Evolutionary conservation across 2,329 filamentous ascomycete species (phyloP).

Genomic region (Pyricularia sp.): DNA sequence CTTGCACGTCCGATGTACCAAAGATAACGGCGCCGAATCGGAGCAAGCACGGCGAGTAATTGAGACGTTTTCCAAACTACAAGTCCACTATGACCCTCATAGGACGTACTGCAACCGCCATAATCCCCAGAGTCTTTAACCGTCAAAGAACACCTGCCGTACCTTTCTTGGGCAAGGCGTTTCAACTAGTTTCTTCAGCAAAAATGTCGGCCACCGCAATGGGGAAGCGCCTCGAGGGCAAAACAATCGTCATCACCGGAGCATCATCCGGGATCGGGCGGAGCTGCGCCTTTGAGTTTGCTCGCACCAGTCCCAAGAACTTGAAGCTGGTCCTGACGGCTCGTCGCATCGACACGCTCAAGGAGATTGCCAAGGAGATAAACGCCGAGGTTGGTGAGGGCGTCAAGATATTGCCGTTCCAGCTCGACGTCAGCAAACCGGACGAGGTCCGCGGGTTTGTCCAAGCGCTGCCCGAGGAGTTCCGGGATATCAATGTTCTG

Average conservation of each 20-base stretch:
- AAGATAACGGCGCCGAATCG: neutral
- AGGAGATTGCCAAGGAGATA: conserved; percentile 70
- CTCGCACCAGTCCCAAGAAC: conserved; percentile 67
- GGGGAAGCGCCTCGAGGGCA: conserved; percentile 79
- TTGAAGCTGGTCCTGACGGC: conserved; percentile 83
- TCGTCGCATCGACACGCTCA: conserved; percentile 70
- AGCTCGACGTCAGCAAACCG: conserved; percentile 79
- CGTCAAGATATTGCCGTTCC: conserved; percentile 72
- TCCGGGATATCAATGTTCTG: conserved; percentile 74
- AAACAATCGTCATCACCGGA: conserved; percentile 86
- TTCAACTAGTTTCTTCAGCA: conserved; percentile 10
- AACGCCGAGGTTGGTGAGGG: conserved; percentile 65
- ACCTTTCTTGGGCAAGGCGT: neutral
- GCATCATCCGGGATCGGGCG: conserved; percentile 88
- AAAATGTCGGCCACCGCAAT: conserved; percentile 53
- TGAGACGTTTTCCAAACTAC: neutral
- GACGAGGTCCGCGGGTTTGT: conserved; percentile 69
- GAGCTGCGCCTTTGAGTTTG: conserved; percentile 82
- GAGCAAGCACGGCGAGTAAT: neutral
- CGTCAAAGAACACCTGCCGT: neutral
- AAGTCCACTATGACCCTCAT: conserved; percentile 4
- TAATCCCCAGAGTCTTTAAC: conserved; percentile 6
- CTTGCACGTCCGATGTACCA: neutral
- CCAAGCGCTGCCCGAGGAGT: conserved; percentile 65
- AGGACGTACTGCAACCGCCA: conserved; percentile 3